These are phyloP conservation scores for Xylaria scruposa DNA, from an alignment of 495 filamentous ascomycete genomes.

Conservation along the genomic window DNA sequence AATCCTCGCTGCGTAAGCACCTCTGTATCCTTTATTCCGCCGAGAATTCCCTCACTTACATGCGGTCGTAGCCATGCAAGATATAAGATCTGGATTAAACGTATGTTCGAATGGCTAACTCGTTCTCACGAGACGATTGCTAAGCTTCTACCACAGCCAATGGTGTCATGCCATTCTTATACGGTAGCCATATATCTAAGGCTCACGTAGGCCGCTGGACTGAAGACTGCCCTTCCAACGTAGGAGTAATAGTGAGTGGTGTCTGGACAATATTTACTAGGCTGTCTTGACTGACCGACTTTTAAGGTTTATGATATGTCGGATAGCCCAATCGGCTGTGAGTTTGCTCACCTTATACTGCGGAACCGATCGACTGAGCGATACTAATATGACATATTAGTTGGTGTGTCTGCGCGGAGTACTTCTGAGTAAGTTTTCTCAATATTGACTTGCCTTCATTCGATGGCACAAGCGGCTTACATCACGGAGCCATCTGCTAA, in stretches of 20 bases:
- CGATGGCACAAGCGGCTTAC: neutral
- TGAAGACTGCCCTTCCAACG: slow-evolving; percentile 84
- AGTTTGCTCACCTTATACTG: neutral
- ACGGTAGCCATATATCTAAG: slow-evolving; percentile 88
- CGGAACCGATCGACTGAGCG: neutral
- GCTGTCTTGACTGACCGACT: neutral
- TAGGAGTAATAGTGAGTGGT: slow-evolving; percentile 68
- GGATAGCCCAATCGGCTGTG: slow-evolving; percentile 75
- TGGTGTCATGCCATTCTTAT: slow-evolving; percentile 93
- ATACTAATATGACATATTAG: slow-evolving; percentile 21
- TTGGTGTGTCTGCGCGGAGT: slow-evolving; percentile 75
- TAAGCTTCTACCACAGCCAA: slow-evolving; percentile 56
- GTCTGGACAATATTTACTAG: neutral
- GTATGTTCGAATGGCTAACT: neutral
- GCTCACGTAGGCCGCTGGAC: slow-evolving; percentile 89
- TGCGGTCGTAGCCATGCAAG: slow-evolving; percentile 66
- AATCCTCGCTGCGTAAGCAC: slow-evolving; percentile 69
- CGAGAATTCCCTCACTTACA: neutral
- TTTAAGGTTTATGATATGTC: slow-evolving; percentile 64
- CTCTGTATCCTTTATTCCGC: neutral
- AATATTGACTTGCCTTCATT: neutral
- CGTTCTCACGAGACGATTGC: slow-evolving; percentile 18
- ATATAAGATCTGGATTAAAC: slow-evolving; percentile 93
- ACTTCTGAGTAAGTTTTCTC: slow-evolving; percentile 65
- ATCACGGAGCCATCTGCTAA: slow-evolving; percentile 1